Evolutionary conservation across 1,139 yeast genomes (phyloP).

Genomic region (Barnettozyma hawaiiensis): DNA sequence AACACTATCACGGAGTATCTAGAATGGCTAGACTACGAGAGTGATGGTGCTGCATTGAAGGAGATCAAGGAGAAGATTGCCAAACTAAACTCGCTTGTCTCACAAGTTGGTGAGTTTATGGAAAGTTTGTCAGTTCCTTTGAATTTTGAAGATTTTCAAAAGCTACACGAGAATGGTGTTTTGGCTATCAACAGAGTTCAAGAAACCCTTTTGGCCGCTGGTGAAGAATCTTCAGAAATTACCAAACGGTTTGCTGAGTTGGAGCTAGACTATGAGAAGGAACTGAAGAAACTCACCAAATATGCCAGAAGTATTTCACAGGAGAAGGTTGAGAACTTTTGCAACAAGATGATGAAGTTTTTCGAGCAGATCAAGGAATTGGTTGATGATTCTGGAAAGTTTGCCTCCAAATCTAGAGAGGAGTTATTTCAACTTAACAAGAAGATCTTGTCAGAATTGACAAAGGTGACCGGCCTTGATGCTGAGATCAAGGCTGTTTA

Average conservation of each 20-base stretch:
- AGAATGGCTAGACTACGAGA: slow-evolving; percentile 79
- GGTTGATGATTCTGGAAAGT: slow-evolving; percentile 28
- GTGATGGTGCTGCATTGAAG: slow-evolving; percentile 47
- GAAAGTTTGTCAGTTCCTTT: slow-evolving; percentile 32
- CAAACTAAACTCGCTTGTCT: slow-evolving; percentile 27
- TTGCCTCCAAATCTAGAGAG: slow-evolving; percentile 31
- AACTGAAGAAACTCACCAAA: slow-evolving; percentile 37
- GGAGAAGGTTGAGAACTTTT: slow-evolving; percentile 34
- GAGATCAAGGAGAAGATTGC: slow-evolving; percentile 30
- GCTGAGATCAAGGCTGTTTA: slow-evolving; percentile 36
- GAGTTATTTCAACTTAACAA: slow-evolving; percentile 35
- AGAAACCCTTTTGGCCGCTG: slow-evolving; percentile 39
- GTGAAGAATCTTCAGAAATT: slow-evolving; percentile 38
- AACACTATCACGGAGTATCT: slow-evolving; percentile 43
- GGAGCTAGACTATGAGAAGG: slow-evolving; percentile 46
- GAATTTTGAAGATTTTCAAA: slow-evolving; percentile 33
- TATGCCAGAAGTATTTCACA: slow-evolving; percentile 26
- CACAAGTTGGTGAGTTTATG: slow-evolving; percentile 30
- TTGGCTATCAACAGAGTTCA: slow-evolving; percentile 39
- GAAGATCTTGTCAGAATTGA: slow-evolving; percentile 32
- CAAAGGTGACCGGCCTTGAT: slow-evolving; percentile 34
- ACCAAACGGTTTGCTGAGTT: slow-evolving; percentile 38
- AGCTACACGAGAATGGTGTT: slow-evolving; percentile 38
- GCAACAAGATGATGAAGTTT: slow-evolving; percentile 33
- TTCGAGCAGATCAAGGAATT: slow-evolving; percentile 37